Percentiles rank a stretch among this genome's conserved stretches.
These are phyloP conservation scores for Aspergillus thermomutatus DNA, from an alignment of 2,329 filamentous ascomycete genomes.

Conservation along the genomic window DNA sequence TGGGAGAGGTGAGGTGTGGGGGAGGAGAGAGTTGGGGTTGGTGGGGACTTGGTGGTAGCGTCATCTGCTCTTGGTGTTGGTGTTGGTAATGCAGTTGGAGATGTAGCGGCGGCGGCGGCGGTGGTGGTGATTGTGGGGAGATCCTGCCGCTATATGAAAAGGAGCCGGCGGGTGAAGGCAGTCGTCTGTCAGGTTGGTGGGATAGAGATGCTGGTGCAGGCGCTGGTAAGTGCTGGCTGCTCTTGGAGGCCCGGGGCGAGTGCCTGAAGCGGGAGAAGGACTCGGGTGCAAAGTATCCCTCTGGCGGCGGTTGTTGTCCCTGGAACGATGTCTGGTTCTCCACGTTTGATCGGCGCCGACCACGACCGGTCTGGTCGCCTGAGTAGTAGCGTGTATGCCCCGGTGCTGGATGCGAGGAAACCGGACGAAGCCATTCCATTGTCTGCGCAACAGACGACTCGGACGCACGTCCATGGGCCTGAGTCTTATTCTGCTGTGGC, in stretches of 20 bases:
- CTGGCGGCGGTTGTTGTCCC: slow-evolving; percentile 9
- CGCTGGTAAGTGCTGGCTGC: not conserved
- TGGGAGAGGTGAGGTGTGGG: slow-evolving; percentile 5
- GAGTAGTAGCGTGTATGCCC: not conserved
- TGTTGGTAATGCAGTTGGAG: not conserved
- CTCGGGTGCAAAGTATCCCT: slow-evolving; percentile 21
- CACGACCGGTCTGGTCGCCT: not conserved
- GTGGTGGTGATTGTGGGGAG: not conserved
- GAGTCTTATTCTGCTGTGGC: not conserved
- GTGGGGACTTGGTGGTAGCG: not conserved
- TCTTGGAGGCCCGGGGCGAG: not conserved
- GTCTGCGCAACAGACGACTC: not conserved
- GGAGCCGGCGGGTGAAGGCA: not conserved
- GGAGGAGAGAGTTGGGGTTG: not conserved
- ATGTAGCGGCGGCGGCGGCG: not conserved
- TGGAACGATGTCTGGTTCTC: slow-evolving; percentile 8
- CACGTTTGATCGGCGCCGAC: slow-evolving; percentile 1
- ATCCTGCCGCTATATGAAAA: not conserved
- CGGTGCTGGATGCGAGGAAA: slow-evolving; percentile 5
- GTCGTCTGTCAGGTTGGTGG: not conserved
- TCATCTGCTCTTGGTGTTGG: not conserved
- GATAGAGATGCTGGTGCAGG: not conserved
- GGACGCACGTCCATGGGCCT: not conserved
- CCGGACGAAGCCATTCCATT: slow-evolving; percentile 6
- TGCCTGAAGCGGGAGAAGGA: slow-evolving; percentile 8